phyloP scores from a whole-genome alignment of 306 rosid genomes.

The Carpinus fangiana region DNA sequence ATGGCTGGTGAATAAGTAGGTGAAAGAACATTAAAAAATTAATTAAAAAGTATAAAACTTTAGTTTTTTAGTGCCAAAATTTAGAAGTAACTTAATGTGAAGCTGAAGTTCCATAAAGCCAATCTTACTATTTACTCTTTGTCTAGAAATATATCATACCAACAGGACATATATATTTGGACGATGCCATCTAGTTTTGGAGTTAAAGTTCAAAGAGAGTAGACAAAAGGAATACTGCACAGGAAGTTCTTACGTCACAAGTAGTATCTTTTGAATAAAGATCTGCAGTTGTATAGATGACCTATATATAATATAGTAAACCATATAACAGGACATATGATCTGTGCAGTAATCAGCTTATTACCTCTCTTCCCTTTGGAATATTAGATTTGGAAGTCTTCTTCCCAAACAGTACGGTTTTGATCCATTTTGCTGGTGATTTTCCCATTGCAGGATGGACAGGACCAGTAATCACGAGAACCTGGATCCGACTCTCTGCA shows the following conservation, averaged over 20 bases:
- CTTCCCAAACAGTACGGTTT: constrained; percentile 81
- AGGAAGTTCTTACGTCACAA: background rate
- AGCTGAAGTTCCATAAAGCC: constrained; percentile 2
- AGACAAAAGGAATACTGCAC: background rate
- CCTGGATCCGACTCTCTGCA: constrained; percentile 23
- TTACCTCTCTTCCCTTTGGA: constrained; percentile 74
- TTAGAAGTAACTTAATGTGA: background rate
- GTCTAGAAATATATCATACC: constrained; percentile 4
- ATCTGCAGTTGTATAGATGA: constrained; percentile 9
- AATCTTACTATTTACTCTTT: background rate
- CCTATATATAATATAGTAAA: background rate
- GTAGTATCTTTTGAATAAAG: background rate
- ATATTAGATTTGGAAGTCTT: constrained; percentile 69
- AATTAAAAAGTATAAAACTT: background rate
- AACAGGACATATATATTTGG: background rate
- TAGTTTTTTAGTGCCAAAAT: constrained; percentile 5
- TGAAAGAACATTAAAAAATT: background rate
- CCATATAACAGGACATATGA: background rate
- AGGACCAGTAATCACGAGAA: constrained; percentile 36
- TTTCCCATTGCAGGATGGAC: constrained; percentile 67
- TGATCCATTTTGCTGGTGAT: constrained; percentile 98
- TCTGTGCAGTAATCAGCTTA: constrained; percentile 8
- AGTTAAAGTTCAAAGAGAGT: constrained; percentile 5
- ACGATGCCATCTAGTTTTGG: constrained; percentile 3
- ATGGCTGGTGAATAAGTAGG: constrained; percentile 12